A percentile compares a stretch with the other conserved stretches of the same genome.
phyloP scores from a whole-genome alignment of 2,329 filamentous ascomycete species.

The Colletotrichum aenigma region DNA sequence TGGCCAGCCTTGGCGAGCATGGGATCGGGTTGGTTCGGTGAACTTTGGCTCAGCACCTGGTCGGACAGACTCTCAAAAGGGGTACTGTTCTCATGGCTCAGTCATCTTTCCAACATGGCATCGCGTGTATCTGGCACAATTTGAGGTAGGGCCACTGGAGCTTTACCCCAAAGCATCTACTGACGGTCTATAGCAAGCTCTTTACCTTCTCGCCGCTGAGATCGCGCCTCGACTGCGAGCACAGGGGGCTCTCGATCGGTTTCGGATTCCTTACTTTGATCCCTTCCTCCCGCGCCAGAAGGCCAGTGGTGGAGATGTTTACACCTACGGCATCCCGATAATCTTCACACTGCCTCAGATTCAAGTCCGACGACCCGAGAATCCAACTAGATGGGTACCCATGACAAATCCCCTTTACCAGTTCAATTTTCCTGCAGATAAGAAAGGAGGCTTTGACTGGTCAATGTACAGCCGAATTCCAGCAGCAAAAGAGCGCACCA shows the following conservation, averaged over 20 bases:
- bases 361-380: neutral
- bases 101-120: conserved; percentile 7
- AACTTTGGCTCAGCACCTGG: neutral
- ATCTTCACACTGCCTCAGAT: neutral
- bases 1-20: neutral
- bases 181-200: neutral
- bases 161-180: neutral
- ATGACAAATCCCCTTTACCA: neutral
- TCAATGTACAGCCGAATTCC: neutral
- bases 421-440: neutral
- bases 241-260: neutral
- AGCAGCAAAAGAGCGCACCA: neutral
- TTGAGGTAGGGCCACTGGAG: neutral
- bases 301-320: neutral
- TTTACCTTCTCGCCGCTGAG: neutral
- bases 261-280: neutral
- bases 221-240: neutral
- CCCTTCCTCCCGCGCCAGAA: neutral
- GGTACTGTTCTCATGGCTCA: neutral
- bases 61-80: neutral
- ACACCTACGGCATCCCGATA: neutral
- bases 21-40: neutral
- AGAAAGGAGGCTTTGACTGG: neutral
- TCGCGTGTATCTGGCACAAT: neutral
- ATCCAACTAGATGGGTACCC: neutral